Conservation (phyloP, 129 eudicot genomes). For the Flaveria trinervia region DNA sequence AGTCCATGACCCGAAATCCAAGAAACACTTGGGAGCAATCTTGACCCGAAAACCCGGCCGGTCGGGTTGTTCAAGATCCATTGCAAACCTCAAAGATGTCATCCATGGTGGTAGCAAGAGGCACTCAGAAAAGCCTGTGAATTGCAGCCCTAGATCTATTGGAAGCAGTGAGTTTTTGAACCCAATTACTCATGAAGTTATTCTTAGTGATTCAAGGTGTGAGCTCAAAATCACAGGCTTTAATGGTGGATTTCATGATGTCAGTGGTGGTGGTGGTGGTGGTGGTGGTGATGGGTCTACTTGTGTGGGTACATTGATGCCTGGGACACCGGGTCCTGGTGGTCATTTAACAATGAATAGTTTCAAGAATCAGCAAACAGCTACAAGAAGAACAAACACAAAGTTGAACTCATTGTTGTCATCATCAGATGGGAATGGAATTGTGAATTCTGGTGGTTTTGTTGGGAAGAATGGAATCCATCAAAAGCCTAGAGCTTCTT, state of each 20-base stretch:
- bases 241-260: constrained; percentile 59
- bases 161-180: constrained; percentile 94
- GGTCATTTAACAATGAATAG: constrained; percentile 75
- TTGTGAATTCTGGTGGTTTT: constrained; percentile 20
- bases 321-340: constrained; percentile 93
- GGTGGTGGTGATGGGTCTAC: constrained; percentile 49
- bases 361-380: constrained; percentile 47
- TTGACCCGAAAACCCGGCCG: constrained; percentile 67
- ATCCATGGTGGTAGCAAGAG: constrained; percentile 99
- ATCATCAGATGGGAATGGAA: constrained; percentile 26
- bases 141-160: constrained; percentile 95
- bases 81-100: constrained; percentile 96
- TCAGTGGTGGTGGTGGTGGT: constrained; percentile 19
- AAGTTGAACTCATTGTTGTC: constrained; percentile 8
- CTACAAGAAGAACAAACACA: constrained; percentile 49
- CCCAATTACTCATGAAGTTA: constrained; percentile 94
- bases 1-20: constrained; percentile 80
- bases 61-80: constrained; percentile 99
- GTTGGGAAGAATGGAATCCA: constrained; percentile 37
- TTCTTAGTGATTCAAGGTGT: constrained; percentile 74
- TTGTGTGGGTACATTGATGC: constrained; percentile 80
- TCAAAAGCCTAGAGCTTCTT: constrained; percentile 45
- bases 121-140: constrained; percentile 81
- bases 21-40: constrained; percentile 65
- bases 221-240: constrained; percentile 89